Base-by-base conservation (phyloP, 169 alveolate species). In the Plasmodium fragile region DNA sequence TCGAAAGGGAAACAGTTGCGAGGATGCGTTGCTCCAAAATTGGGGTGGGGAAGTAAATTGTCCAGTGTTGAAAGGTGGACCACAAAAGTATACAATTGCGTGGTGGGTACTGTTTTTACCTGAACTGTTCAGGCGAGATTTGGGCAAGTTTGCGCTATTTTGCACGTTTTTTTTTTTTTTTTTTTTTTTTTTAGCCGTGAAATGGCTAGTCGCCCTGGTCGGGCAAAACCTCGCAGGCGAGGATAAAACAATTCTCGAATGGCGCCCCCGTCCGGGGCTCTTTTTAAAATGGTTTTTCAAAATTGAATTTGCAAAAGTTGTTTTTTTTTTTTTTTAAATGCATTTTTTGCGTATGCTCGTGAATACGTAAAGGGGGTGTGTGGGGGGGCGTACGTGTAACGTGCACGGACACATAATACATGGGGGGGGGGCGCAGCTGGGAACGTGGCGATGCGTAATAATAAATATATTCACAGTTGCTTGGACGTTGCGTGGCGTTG, bases 241-340 rank as follows among this genome's bases (percentile, higher is more conserved):
- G 30, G 18, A 13, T 22, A 18, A 3, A 3, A 65, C 75, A 65
- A 7, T 65, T 65, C 13, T 65, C 36, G 75, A 65, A 65, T 65
- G 75, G 30, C 2, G 41, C 75, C 75, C 75, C 34, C 75, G 8
- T 65, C 39, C 13, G 75, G 75, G 75, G 36, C 75, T 25, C 36
- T 65, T 25, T 65, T 65, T 65, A 65, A 65, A 65, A 25, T 65
- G 30, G 11, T 25, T 65, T 65, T 65, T 65, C 75, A 65, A 65
- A 65, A 65, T 65, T 65, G 75, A 65, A 65, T 65, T 65, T 65
- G 75, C 75, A 65, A 65, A 65, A 65, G 75, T 65, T 65, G 75
- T 25, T 65, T 25, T 5, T 65, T 49, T 65, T 65, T 65, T 49
- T 65, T 65, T 65, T 25, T 25, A 65, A 65, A 65, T 65, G 75